Base-by-base conservation (phyloP, 345 rosid genomes). In the Cardamine resedifolia region DNA sequence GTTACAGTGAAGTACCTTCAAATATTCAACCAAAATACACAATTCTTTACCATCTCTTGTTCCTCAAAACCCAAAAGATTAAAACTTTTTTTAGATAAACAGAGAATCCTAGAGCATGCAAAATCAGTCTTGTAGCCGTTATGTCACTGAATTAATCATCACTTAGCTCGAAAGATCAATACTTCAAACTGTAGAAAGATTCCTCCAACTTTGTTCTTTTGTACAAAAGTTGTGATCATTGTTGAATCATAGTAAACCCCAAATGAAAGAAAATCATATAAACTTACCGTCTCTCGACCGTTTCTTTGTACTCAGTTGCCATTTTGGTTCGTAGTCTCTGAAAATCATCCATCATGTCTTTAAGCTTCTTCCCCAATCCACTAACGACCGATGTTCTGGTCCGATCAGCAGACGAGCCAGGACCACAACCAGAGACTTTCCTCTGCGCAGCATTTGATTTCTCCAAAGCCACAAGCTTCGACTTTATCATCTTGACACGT, bases 311-410 rank as follows among this genome's bases (percentile, higher is more conserved):
- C 45, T 91, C 96, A 1, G 81, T 41, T 45, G 82, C 78, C 81
- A 91, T 86, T 79, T 75, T 80, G 39, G 85, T 82, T 65, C 90
- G 78, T 33, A 84, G 74, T 28, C 80, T 63, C 74, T 89, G 89
- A 76, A 91, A 84, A 66, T 81, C 81, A 50, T 89, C 92, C 97
- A 89, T 91, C 56, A 81, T 72, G 49, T 87, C 92, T 72, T 83
- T 82, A 31, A 91, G 85, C 62, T 89, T 91, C 82, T 88, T 88
- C 49, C 96, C 86, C 71, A 91, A 80, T 2, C 97, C 97, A 59
- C 84, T 84, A 30, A 88, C 95, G 8, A 88, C 92, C 8, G 92
- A 87, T 18, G 92, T 87, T 76, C 97, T 84, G 34, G 97, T 91
- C 71, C 92, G 76, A 68, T 90, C 97, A 19, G 86, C 81, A 1